phyloP scores from a whole-genome alignment of 2,329 filamentous ascomycete genomes.

The Beauveria caledonica region DNA sequence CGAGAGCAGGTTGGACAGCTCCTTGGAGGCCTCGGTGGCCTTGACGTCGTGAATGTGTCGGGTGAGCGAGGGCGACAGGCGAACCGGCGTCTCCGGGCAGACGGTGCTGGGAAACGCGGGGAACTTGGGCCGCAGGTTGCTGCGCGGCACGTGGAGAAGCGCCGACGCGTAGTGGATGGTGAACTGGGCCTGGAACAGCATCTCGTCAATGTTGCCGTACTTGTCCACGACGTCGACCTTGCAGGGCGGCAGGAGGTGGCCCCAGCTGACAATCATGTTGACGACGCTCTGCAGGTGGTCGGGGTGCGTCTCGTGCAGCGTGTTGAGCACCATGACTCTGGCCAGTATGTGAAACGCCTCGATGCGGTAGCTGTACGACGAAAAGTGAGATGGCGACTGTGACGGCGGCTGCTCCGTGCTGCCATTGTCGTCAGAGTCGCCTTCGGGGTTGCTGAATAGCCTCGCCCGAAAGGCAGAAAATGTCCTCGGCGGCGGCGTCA shows the following conservation, averaged over 20 bases:
- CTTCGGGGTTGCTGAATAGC: background rate
- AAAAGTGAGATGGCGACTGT: background rate
- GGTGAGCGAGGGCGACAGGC: background rate
- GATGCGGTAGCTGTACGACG: conserved; percentile 1
- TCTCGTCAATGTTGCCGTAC: conserved; percentile 6
- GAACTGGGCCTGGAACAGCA: conserved; percentile 3
- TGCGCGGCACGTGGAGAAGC: background rate
- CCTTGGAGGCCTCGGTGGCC: background rate
- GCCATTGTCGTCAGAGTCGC: background rate
- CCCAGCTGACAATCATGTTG: conserved; percentile 3
- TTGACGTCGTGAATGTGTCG: conserved; percentile 1
- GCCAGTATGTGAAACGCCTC: conserved; percentile 2
- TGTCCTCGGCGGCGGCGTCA: background rate
- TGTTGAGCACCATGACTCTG: conserved; percentile 2
- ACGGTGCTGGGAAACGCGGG: background rate
- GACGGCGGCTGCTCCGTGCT: background rate
- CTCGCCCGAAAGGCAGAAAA: background rate
- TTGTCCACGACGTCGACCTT: background rate
- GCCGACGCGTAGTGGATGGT: background rate
- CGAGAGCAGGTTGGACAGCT: background rate
- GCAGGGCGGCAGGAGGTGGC: background rate
- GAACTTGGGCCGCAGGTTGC: background rate
- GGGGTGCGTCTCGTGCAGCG: background rate
- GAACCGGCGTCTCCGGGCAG: background rate
- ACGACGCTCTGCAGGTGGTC: conserved; percentile 5